phyloP scores from a whole-genome alignment of 495 filamentous ascomycete species.

The Talaromyces adpressus region DNA sequence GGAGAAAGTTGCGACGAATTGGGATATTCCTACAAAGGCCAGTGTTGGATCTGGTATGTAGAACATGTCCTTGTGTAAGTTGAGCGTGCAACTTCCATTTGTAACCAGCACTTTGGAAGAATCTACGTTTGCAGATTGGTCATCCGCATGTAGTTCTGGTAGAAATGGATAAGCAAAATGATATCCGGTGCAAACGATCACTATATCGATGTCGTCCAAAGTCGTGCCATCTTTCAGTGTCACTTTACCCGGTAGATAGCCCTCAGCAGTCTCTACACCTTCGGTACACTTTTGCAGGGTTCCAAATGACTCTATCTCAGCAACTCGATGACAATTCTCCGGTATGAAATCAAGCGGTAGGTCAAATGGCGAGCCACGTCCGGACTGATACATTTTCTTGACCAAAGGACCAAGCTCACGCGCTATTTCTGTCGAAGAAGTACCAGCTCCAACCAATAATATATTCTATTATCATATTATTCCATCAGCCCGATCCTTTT shows the following conservation, averaged over 20 bases:
- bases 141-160: constrained; percentile 42
- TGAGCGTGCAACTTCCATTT: constrained; percentile 58
- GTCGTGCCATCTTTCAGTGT: constrained; percentile 38
- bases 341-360: not conserved
- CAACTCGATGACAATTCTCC: not conserved
- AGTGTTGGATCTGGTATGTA: constrained; percentile 69
- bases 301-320: not conserved
- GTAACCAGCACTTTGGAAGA: constrained; percentile 41
- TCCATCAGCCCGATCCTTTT: not conserved
- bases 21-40: constrained; percentile 65
- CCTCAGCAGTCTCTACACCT: not conserved
- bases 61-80: constrained; percentile 72
- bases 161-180: constrained; percentile 53
- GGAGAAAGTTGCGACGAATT: constrained; percentile 78
- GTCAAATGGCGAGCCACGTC: not conserved
- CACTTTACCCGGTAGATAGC: not conserved
- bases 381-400: not conserved
- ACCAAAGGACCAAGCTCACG: not conserved
- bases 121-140: not conserved
- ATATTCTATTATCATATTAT: not conserved
- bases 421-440: not conserved
- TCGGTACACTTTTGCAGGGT: not conserved
- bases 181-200: constrained; percentile 56
- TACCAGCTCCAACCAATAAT: not conserved
- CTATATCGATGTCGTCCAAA: constrained; percentile 42